phyloP scores from a whole-genome alignment of 1,284 basidiomycete genomes.

The Ganoderma lucidum region DNA sequence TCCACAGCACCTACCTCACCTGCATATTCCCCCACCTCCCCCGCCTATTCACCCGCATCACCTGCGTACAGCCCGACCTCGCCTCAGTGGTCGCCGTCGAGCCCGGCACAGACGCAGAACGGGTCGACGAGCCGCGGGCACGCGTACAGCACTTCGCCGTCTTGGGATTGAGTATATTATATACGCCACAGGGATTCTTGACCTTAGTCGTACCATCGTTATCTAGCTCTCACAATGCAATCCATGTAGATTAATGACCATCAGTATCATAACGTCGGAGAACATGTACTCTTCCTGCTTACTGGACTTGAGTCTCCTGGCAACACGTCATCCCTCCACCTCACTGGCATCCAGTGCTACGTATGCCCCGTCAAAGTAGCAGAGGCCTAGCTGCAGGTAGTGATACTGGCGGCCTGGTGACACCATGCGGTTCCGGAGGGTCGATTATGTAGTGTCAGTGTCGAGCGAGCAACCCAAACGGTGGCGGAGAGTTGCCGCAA shows the following conservation, averaged over 20 bases:
- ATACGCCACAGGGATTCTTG: slow-evolving; percentile 33
- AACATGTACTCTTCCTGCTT: not conserved
- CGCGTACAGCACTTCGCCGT: slow-evolving; percentile 62
- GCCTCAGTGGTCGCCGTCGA: slow-evolving; percentile 82
- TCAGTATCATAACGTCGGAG: slow-evolving; percentile 17
- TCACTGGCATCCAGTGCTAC: not conserved
- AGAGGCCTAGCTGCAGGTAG: not conserved
- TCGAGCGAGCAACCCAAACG: not conserved
- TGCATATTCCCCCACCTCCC: slow-evolving; percentile 82
- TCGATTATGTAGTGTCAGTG: not conserved
- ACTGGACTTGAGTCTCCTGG: not conserved
- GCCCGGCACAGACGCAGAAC: slow-evolving; percentile 66
- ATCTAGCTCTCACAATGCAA: slow-evolving; percentile 37
- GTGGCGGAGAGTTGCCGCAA: slow-evolving; percentile 2
- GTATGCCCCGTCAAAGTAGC: not conserved
- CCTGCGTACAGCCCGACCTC: slow-evolving; percentile 87
- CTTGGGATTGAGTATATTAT: slow-evolving; percentile 56
- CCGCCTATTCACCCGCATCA: slow-evolving; percentile 82
- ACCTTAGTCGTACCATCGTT: slow-evolving; percentile 32
- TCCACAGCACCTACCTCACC: slow-evolving; percentile 60
- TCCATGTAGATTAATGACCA: slow-evolving; percentile 38
- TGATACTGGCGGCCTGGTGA: not conserved
- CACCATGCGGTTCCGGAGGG: not conserved
- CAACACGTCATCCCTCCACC: not conserved
- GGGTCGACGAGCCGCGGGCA: slow-evolving; percentile 49